phyloP scores from a whole-genome alignment of 2,329 filamentous ascomycete species.

The Fusarium nematophilum region DNA sequence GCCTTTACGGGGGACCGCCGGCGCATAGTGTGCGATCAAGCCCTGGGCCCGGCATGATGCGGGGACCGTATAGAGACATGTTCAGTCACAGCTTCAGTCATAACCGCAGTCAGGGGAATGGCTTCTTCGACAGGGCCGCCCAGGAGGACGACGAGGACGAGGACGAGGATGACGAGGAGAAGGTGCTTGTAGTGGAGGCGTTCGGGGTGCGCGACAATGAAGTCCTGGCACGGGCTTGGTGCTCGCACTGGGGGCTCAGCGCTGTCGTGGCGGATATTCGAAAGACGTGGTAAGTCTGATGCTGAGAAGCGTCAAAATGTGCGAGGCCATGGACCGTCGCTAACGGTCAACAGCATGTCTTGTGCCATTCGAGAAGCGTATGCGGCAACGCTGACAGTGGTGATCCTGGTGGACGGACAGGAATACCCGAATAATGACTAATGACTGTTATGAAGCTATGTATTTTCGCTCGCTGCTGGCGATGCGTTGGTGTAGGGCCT shows the following conservation, averaged over 20 bases:
- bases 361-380: constrained; percentile 82
- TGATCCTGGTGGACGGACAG: constrained; percentile 71
- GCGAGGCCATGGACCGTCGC: constrained; percentile 2
- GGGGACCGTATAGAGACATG: constrained; percentile 41
- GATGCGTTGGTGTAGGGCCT: constrained; percentile 17
- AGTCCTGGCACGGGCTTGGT: constrained; percentile 81
- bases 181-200: constrained; percentile 77
- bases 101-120: constrained; percentile 20
- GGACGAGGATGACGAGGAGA: constrained; percentile 66
- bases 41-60: constrained; percentile 46
- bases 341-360: constrained; percentile 65
- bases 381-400: constrained; percentile 77
- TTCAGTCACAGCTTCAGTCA: constrained; percentile 41
- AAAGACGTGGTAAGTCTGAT: constrained; percentile 70
- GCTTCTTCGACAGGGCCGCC: constrained; percentile 24
- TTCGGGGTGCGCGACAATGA: constrained; percentile 81
- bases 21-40: constrained; percentile 50
- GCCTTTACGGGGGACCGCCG: constrained; percentile 50
- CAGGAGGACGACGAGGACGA: constrained; percentile 49
- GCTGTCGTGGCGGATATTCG: constrained; percentile 76
- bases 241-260: constrained; percentile 78
- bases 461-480: constrained; percentile 17
- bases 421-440: constrained; percentile 57
- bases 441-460: constrained; percentile 41
- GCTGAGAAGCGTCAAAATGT: neutral